Base-by-base conservation (phyloP, 306 rosid genomes). In the Crotalaria pallida region DNA sequence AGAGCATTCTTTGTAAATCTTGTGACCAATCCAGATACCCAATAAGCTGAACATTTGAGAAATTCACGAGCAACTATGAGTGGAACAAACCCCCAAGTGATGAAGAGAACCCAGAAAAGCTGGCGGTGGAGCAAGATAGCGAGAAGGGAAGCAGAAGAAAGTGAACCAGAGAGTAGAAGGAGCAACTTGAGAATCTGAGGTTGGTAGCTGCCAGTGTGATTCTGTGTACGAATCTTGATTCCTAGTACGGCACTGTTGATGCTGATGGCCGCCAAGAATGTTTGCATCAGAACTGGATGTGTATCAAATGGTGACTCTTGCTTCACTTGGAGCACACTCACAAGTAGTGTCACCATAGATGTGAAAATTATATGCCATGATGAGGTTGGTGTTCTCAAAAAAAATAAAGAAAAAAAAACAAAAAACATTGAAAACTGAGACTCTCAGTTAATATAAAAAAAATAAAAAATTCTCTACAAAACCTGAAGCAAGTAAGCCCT, bases 21-120 rank as follows among this genome's bases (percentile, higher is more conserved):
- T 0, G 7, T 40, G 10, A 23, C 18, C 18, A 13, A 0, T 18
- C 40, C 12, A 24, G 7, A 59, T 6, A 76, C 15, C 56, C 40
- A 5, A 48, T 0, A 24, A 2, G 10, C 19, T 10, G 8, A 56
- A 33, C 1, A 19, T 26, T 48, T 71, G 27, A 71, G 38, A 6
- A 18, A 21, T 27, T 18, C 64, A 49, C 16, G 48, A 19, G 55
- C 36, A 3, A 56, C 3, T 16, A 56, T 34, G 2, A 34, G 0
- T 15, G 67, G 69, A n/a, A 77, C 12, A 24, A 60, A 64, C 63
- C 61, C 73, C 73, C 73, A 71, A 2, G 57, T 10, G 38, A 71
- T 65, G 15, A 78, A 44, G 33, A 78, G 56, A 64, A 64, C 3
- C 69, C 56, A 45, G 12, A 65, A 36, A 23, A 71, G 69, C 0